phyloP scores from a whole-genome alignment of 345 rosid species.

The Turnera subulata region DNA sequence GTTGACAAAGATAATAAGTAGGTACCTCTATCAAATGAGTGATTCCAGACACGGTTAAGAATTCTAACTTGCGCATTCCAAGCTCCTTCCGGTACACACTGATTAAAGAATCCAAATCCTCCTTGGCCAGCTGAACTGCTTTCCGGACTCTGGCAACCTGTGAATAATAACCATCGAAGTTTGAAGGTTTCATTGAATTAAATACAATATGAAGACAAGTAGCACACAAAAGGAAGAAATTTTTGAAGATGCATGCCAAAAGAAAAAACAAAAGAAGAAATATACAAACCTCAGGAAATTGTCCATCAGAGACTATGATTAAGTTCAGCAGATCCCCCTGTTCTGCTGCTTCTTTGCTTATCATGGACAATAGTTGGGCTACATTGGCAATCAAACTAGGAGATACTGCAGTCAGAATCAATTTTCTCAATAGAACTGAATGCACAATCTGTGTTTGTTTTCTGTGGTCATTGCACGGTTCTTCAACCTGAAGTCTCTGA shows the following conservation, averaged over 20 bases:
- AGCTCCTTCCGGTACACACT: conserved; percentile 44
- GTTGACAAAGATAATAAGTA: no score
- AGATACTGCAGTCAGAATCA: conserved; percentile 69
- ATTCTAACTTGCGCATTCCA: conserved; percentile 46
- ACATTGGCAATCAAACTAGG: conserved; percentile 54
- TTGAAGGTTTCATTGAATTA: not conserved
- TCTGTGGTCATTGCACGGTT: conserved; percentile 29
- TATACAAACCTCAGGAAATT: conserved; percentile 66
- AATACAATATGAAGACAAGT: not conserved
- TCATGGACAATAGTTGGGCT: conserved; percentile 57
- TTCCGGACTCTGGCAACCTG: conserved; percentile 68
- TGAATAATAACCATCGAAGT: conserved; percentile 16
- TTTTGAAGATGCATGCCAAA: no score
- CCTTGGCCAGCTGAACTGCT: conserved; percentile 58
- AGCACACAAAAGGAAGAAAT: conserved; percentile 7
- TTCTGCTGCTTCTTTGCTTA: conserved; percentile 80
- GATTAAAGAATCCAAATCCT: conserved; percentile 53
- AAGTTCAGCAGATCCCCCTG: conserved; percentile 61
- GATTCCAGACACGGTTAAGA: conserved; percentile 50
- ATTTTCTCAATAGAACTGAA: conserved; percentile 57
- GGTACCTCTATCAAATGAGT: conserved; percentile 70
- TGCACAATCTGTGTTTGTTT: conserved; percentile 25
- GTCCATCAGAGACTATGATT: conserved; percentile 48
- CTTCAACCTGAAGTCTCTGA: conserved; percentile 50
- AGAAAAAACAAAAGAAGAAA: no score